Evolutionary conservation across 75 land plant genomes (phyloP).

Genomic region (Isoetes taiwanensis): DNA sequence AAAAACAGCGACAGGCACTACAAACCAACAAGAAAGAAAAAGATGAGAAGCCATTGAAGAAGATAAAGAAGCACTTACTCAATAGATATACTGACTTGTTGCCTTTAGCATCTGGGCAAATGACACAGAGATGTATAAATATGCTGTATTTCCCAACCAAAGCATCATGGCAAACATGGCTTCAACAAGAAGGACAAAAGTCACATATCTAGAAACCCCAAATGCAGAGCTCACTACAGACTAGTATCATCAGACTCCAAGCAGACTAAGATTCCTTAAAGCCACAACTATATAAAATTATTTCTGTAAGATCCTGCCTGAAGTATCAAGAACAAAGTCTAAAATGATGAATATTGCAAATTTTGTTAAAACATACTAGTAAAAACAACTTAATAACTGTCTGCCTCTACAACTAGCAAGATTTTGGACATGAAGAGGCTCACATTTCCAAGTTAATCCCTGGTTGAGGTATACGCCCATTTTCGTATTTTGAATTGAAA

Average conservation of each 20-base stretch:
- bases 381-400: not conserved
- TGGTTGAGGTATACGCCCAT: constrained; percentile 55
- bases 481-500: too few relatives aligned
- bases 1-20: constrained; percentile 99
- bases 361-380: too few relatives aligned
- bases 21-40: too few relatives aligned
- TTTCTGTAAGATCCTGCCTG: not conserved
- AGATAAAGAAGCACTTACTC: too few relatives aligned
- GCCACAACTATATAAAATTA: constrained; percentile 2
- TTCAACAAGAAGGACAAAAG: constrained; percentile 89
- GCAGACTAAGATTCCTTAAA: not conserved
- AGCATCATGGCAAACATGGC: constrained; percentile 96
- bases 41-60: too few relatives aligned
- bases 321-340: too few relatives aligned
- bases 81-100: constrained; percentile 67
- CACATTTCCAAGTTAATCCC: constrained; percentile 85
- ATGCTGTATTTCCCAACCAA: constrained; percentile 97
- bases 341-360: too few relatives aligned
- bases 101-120: constrained; percentile 99
- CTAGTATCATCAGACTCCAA: not conserved
- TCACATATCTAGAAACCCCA: constrained; percentile 38
- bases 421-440: constrained; percentile 20
- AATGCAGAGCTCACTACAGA: not conserved
- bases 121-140: constrained; percentile 91
- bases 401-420: not conserved